Conservation (phyloP, 768 basidiomycete species). For the Termitomyces sp. region DNA sequence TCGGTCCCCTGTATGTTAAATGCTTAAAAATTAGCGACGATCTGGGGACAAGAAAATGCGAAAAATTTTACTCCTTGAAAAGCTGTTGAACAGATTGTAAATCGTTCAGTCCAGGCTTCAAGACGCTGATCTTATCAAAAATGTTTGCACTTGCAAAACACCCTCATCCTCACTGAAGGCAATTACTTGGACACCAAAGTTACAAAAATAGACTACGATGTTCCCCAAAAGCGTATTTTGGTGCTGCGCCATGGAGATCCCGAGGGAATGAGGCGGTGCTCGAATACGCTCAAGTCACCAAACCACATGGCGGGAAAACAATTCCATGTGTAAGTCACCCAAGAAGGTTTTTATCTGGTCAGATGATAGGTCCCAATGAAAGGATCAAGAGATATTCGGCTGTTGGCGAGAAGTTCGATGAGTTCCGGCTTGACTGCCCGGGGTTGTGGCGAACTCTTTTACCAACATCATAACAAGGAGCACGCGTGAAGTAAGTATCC, state of each 20-base stretch:
- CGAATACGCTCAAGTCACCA: background rate
- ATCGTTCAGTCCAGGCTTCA: background rate
- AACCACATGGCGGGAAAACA: constrained; percentile 8
- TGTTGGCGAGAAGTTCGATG: constrained; percentile 8
- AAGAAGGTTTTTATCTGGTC: constrained; percentile 11
- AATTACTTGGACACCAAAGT: background rate
- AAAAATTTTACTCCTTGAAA: background rate
- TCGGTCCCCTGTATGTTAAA: constrained; percentile 11
- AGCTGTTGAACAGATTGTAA: background rate
- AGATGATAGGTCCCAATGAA: constrained; percentile 9
- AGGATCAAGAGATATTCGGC: constrained; percentile 1
- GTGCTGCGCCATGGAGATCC: constrained; percentile 8
- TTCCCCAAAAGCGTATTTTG: background rate
- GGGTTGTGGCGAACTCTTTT: constrained; percentile 7
- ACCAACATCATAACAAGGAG: background rate
- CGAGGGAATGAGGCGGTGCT: constrained; percentile 9
- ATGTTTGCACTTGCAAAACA: background rate
- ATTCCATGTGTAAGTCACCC: constrained; percentile 6
- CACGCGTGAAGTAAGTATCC: background rate
- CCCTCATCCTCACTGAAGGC: background rate
- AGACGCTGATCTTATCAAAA: background rate
- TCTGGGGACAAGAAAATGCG: background rate
- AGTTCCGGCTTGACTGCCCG: background rate
- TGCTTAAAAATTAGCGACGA: constrained; percentile 3
- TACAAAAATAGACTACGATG: constrained; percentile 2